Percentiles rank a stretch among this genome's conserved stretches.
These are phyloP conservation scores for Daldinia bambusicola DNA, from an alignment of 495 filamentous ascomycete genomes.

Conservation along the genomic window DNA sequence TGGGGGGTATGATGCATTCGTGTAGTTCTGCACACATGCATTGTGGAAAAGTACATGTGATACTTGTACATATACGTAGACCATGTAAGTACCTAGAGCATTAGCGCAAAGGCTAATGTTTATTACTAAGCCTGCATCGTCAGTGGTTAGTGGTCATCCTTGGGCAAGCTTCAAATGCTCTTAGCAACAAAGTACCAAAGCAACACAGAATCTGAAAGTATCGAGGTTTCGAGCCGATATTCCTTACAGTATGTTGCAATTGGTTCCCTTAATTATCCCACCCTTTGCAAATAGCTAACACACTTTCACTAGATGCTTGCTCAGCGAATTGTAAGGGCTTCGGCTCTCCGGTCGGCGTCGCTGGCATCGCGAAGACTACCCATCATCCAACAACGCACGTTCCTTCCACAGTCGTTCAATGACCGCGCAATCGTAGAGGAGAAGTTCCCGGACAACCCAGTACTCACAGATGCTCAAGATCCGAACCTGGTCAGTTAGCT, in stretches of 20 bases:
- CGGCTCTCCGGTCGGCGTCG: slow-evolving; percentile 63
- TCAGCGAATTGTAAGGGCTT: slow-evolving; percentile 65
- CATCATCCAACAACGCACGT: slow-evolving; percentile 61
- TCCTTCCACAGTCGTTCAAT: slow-evolving; percentile 57
- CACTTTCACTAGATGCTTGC: slow-evolving; percentile 68
- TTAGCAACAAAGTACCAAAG: slow-evolving; percentile 7
- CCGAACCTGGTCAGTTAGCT: slow-evolving; percentile 71
- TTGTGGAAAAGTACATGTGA: too few relatives aligned
- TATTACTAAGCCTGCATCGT: slow-evolving; percentile 35
- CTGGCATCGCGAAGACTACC: slow-evolving; percentile 57
- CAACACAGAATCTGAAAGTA: slow-evolving; percentile 23
- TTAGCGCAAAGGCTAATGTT: slow-evolving; percentile 10
- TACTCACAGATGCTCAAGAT: slow-evolving; percentile 73
- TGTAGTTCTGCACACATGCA: too few relatives aligned
- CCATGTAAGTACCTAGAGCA: neutral
- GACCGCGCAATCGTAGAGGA: slow-evolving; percentile 55
- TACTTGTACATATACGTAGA: neutral
- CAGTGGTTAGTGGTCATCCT: slow-evolving; percentile 13
- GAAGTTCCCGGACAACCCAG: slow-evolving; percentile 59
- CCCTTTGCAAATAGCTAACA: slow-evolving; percentile 2
- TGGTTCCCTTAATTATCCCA: neutral
- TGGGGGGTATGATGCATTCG: neutral
- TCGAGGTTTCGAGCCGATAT: slow-evolving; percentile 21
- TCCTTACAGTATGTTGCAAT: slow-evolving; percentile 44
- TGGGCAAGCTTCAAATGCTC: slow-evolving; percentile 16